Base-by-base conservation (phyloP, 2,329 filamentous ascomycete genomes). In the Ophidiomyces ophidiicola region DNA sequence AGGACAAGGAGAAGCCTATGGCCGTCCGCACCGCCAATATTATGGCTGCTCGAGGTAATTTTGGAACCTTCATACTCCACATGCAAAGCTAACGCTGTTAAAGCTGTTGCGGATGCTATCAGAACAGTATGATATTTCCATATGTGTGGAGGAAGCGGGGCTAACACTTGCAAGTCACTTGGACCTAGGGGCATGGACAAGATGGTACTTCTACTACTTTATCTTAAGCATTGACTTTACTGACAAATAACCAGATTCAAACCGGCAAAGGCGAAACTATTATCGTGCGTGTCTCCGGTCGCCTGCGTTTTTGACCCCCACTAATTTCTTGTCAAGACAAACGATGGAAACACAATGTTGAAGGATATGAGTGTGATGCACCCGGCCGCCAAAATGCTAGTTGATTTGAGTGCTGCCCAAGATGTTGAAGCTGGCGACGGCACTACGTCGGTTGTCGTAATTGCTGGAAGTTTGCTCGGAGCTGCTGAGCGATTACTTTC, bases 361-460 rank as follows among this genome's bases (percentile, higher is more conserved):
- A 93, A 83, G 69, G 88, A 88, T 70, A 96, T 98, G 90, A 82
- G 84, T 49, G 90, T 98, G 50, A 86, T 98, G 81, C 90, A 98
- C 60, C 90, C 90, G n/a, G 93, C 92, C 34, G 90, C 90, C 36
- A 94, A 94, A 70, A 98, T 98, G 90, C 73, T 98, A 51, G 90
- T 98, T 56, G 87, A 98, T 63, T 75, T 98, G 46, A 92, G 88
- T 54, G 84, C 90, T 50, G 90, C 90, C 49, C 90, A 98, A 63
- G 90, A 98, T 69, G 86, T 98, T 45, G 90, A 98, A 64, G 90
- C 90, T 47, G 90, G 90, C 67, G 90, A 98, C 62, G 92, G 90
- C 55, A 98, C 90, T 41, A 98, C 90, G 24, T 96, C 88, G 3
- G 90, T 98, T 18, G 90, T 98, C 20, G 90, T 98, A 50, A 94